A percentile compares a stretch with the other conserved stretches of the same genome.
Conservation (phyloP, 2,329 filamentous ascomycete species). For the Ceratocystis destructans region DNA sequence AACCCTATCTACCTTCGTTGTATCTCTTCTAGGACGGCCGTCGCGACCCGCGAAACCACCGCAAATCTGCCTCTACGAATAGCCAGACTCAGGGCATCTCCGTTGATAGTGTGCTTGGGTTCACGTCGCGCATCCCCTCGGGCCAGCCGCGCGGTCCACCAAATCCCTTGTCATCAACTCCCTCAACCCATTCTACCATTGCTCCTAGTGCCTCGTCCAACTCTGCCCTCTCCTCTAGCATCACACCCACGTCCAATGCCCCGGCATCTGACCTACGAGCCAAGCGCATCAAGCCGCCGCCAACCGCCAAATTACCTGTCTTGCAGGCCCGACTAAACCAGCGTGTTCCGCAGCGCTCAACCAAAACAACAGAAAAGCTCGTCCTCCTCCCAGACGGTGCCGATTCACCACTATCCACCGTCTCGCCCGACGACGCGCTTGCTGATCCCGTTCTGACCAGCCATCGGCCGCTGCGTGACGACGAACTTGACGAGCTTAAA, state of each 20-base stretch:
- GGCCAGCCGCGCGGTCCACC: constrained; percentile 71
- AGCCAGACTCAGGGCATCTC: constrained; percentile 42
- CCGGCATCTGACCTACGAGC: constrained; percentile 12
- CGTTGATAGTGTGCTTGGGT: constrained; percentile 89
- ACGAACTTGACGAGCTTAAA: constrained; percentile 50
- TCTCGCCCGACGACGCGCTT: constrained; percentile 41
- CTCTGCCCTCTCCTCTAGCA: constrained; percentile 24
- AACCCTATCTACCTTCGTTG: background rate
- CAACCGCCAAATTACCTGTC: constrained; percentile 21
- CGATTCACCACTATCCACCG: constrained; percentile 31
- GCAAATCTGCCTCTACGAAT: background rate
- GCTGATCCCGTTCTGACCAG: constrained; percentile 12
- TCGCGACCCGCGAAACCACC: constrained; percentile 9
- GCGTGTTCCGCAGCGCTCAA: constrained; percentile 67
- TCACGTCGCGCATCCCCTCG: constrained; percentile 88
- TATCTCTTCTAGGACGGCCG: constrained; percentile 9
- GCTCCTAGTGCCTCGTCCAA: constrained; percentile 28
- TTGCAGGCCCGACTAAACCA: constrained; percentile 37
- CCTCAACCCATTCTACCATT: constrained; percentile 25
- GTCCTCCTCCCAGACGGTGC: constrained; percentile 64
- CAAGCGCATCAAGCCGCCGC: constrained; percentile 17
- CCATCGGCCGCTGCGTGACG: constrained; percentile 47
- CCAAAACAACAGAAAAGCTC: constrained; percentile 93
- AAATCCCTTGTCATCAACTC: constrained; percentile 29
- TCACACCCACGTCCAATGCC: constrained; percentile 23